These are phyloP conservation scores for Rhododendron williamsianum DNA, from an alignment of 148 eudicot species.

Conservation along the genomic window DNA sequence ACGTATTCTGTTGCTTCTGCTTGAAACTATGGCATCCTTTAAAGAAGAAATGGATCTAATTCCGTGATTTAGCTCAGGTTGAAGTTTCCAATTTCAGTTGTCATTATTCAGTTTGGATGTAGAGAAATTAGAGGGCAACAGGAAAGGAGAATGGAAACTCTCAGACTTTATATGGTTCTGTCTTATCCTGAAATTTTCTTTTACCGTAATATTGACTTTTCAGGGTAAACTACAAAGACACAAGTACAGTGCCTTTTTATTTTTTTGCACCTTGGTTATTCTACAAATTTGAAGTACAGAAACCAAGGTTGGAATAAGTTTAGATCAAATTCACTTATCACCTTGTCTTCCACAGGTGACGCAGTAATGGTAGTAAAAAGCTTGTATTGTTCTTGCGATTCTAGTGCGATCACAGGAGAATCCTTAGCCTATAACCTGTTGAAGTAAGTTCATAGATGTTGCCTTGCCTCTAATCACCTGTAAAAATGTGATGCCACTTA, in stretches of 20 bases:
- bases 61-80: neutral
- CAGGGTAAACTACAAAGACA: neutral
- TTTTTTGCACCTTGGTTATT: neutral
- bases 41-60: neutral
- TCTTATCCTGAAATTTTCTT: neutral
- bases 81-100: neutral
- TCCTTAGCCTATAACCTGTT: neutral
- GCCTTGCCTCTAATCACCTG: neutral
- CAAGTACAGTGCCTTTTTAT: neutral
- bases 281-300: neutral
- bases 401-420: neutral
- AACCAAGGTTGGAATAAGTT: neutral
- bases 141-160: neutral
- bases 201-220: neutral
- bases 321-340: neutral
- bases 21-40: neutral
- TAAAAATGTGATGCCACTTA: neutral
- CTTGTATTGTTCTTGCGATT: neutral
- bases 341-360: neutral
- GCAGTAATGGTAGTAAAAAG: neutral
- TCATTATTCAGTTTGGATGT: neutral
- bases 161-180: neutral
- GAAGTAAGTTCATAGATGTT: neutral
- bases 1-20: neutral
- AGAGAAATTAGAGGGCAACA: neutral